Percentiles rank a stretch among this genome's conserved stretches.
phyloP scores from a whole-genome alignment of 148 eudicot species.

The Spergularia marina region DNA sequence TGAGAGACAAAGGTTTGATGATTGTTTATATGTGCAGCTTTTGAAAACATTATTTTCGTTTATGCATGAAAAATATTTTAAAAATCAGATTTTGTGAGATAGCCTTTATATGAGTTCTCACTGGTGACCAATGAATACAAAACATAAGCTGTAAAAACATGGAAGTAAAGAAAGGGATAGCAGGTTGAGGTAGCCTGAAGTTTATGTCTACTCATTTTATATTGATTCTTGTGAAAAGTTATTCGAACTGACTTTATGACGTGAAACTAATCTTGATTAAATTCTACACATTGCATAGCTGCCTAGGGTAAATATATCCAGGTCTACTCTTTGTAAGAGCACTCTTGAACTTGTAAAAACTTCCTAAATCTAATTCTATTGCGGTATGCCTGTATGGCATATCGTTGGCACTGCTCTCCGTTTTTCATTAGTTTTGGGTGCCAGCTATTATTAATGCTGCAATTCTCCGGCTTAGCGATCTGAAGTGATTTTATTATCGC shows the following conservation, averaged over 20 bases:
- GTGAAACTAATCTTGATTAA: neutral
- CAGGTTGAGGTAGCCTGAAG: neutral
- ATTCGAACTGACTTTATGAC: too few species aligned
- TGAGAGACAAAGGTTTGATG: conserved; percentile 87
- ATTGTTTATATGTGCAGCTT: neutral
- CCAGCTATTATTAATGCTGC: too few species aligned
- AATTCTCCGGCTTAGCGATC: too few species aligned
- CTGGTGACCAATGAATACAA: neutral
- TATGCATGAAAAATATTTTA: neutral
- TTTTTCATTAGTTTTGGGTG: too few species aligned
- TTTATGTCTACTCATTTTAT: neutral
- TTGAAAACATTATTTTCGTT: neutral
- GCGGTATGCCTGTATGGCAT: too few species aligned
- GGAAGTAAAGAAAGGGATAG: neutral
- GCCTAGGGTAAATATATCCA: neutral
- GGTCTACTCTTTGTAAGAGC: too few species aligned
- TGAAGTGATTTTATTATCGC: neutral
- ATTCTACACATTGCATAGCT: neutral
- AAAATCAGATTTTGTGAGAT: neutral
- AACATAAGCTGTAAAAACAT: neutral
- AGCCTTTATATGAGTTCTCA: neutral
- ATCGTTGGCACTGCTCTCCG: too few species aligned
- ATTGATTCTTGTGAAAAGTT: too few species aligned
- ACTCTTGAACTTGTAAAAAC: neutral
- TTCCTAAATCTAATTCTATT: neutral